Evolutionary conservation across 2,329 filamentous ascomycete genomes (phyloP), one percentile per base, ranked within the genome.

Genomic region (Aureobasidium musti): DNA sequence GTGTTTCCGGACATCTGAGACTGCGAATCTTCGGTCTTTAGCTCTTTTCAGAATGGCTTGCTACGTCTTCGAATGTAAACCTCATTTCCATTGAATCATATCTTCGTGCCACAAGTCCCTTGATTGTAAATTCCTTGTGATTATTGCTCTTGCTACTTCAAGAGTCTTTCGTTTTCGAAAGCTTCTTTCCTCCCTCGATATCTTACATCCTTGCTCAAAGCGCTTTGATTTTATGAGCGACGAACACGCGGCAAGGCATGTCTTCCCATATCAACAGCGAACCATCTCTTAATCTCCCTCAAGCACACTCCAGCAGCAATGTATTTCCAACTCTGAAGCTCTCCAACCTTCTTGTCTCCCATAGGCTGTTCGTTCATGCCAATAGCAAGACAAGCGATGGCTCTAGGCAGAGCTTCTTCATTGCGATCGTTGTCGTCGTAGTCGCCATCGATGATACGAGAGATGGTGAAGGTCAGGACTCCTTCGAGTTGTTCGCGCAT

Each of bases 251-350:
- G 60, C 47, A 64, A 43, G 5, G 47, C 35, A 43, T 41, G 17
- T 35, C 43, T 37, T 37, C 59, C 59, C 45, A 41, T 53, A 21
- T 64, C 35, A 33, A 64, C 17, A 17, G 59, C 59, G n/a, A 30
- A 41, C 64, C 64, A 68, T n/a, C 73, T 76, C 71, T 80, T 76
- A 57, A 86, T 73, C 75, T 86, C 82, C 65, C 77, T 78, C 77
- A 86, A 74, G 66, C 80, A 82, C 0, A 83, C 79, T 0, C 78
- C 79, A 5, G 82, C 82, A 66, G 82, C 80, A 19, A 86, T 74
- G 72, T 84, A 86, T 69, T 76, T 79, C 74, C 84, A 86, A 69
- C 83, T 85, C 69, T 77, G 73, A 65, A 85, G 67, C 63, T 77
- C 70, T 0, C 77, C 77, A 7, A 64, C 35, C 33, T 71, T 68